Evolutionary conservation across 2,329 filamentous ascomycete species (phyloP).

Genomic region (Ophiobolus disseminans): DNA sequence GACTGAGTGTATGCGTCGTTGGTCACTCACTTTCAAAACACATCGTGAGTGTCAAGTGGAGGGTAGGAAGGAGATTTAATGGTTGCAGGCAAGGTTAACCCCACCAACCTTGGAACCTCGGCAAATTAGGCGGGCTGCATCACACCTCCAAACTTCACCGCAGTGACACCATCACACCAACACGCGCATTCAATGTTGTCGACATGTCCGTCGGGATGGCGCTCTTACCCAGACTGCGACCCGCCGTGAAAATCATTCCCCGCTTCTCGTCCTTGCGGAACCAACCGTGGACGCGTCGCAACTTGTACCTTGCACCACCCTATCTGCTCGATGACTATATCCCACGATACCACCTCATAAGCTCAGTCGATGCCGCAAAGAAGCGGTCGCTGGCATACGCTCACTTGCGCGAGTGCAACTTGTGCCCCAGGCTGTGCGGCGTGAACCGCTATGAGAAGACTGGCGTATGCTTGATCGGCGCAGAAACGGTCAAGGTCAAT

Average conservation of each 20-base stretch:
- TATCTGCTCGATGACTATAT: conserved; percentile 78
- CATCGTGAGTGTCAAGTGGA: too few relatives aligned
- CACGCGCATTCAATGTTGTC: background rate
- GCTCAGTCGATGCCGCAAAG: conserved; percentile 71
- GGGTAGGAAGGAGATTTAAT: too few relatives aligned
- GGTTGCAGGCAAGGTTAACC: background rate
- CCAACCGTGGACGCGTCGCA: conserved; percentile 27
- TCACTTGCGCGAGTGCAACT: conserved; percentile 79
- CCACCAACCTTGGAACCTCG: conserved; percentile 13
- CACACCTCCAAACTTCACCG: background rate
- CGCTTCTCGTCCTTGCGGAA: background rate
- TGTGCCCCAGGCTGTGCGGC: conserved; percentile 78
- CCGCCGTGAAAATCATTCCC: conserved; percentile 9
- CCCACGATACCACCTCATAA: conserved; percentile 74
- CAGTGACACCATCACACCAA: background rate
- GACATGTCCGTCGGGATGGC: conserved; percentile 13
- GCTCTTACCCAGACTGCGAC: conserved; percentile 18
- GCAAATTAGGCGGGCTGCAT: conserved; percentile 5
- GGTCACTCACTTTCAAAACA: too few relatives aligned
- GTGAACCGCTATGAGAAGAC: conserved; percentile 83
- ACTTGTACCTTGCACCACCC: conserved; percentile 62
- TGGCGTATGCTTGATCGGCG: conserved; percentile 78
- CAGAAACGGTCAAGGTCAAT: conserved; percentile 76
- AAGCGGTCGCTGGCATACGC: conserved; percentile 78
- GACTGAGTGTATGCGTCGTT: too few relatives aligned